phyloP scores from a whole-genome alignment of 1,284 basidiomycete genomes.

The Naganishia sp. region DNA sequence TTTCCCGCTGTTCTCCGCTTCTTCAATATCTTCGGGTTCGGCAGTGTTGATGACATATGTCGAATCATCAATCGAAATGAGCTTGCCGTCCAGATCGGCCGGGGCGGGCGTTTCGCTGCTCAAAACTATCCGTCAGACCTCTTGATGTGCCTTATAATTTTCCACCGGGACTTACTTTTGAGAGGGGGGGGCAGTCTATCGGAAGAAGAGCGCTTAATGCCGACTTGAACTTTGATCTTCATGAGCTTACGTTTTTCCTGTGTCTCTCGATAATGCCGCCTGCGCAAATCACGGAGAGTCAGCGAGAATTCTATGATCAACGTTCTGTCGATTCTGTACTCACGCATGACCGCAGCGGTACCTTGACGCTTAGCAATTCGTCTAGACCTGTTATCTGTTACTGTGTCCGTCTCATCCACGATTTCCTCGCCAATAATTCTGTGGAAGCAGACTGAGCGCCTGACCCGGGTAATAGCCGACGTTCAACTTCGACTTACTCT shows the following conservation, averaged over 20 bases:
- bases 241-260: slow-evolving; percentile 30
- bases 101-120: slow-evolving; percentile 9
- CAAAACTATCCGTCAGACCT: background rate
- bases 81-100: slow-evolving; percentile 23
- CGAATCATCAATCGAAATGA: slow-evolving; percentile 27
- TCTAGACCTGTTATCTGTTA: slow-evolving; percentile 80
- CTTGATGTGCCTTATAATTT: background rate
- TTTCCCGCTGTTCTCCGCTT: background rate
- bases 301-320: background rate
- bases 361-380: slow-evolving; percentile 68
- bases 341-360: slow-evolving; percentile 73
- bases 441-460: background rate
- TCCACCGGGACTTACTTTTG: background rate
- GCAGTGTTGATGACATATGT: slow-evolving; percentile 22
- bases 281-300: slow-evolving; percentile 26
- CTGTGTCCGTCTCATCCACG: slow-evolving; percentile 84
- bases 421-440: slow-evolving; percentile 57
- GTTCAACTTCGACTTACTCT: slow-evolving; percentile 38
- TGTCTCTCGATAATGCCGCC: slow-evolving; percentile 56
- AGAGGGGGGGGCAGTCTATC: slow-evolving; percentile 13
- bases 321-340: slow-evolving; percentile 29
- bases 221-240: background rate
- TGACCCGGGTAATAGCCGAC: background rate
- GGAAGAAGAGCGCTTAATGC: no score
- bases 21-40: slow-evolving; percentile 20